A percentile compares a stretch with the other conserved stretches of the same genome.
Conservation (phyloP, 805 yeast species). For the Monosporozyma aerobia region DNA sequence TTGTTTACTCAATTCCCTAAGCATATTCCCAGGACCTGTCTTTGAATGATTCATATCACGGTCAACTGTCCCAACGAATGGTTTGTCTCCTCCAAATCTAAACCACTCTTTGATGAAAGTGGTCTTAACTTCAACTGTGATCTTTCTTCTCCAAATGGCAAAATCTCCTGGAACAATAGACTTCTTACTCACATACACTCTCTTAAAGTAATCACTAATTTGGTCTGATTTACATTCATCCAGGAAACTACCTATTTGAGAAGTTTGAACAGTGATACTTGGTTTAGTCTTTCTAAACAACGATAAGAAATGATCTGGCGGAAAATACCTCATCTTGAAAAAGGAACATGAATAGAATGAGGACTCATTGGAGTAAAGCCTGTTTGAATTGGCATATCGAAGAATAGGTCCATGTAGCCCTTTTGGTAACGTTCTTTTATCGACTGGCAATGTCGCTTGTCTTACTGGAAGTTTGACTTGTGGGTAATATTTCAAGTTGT, state of each 20-base stretch:
- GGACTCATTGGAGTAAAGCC: constrained; percentile 10
- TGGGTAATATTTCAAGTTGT: neutral
- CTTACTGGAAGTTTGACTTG: neutral
- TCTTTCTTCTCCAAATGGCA: constrained; percentile 20
- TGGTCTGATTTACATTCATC: constrained; percentile 2
- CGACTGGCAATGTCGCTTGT: neutral
- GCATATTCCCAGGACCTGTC: neutral
- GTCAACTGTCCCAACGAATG: constrained; percentile 8
- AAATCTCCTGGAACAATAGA: constrained; percentile 18
- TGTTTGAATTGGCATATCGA: constrained; percentile 3
- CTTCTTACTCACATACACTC: constrained; percentile 1
- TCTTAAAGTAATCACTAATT: constrained; percentile 10
- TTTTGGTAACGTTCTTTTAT: neutral
- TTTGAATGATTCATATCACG: neutral
- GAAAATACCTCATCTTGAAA: constrained; percentile 20
- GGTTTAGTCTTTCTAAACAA: constrained; percentile 26
- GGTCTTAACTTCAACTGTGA: constrained; percentile 10
- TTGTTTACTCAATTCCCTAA: neutral
- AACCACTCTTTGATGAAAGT: constrained; percentile 21
- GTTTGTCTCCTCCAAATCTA: constrained; percentile 13
- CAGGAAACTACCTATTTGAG: neutral
- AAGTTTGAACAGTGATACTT: constrained; percentile 13
- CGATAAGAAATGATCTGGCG: constrained; percentile 24
- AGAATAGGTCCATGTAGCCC: constrained; percentile 7
- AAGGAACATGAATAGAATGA: constrained; percentile 16